These are phyloP conservation scores for Talaromyces piceae DNA, from an alignment of 2,329 filamentous ascomycete species.

Conservation along the genomic window DNA sequence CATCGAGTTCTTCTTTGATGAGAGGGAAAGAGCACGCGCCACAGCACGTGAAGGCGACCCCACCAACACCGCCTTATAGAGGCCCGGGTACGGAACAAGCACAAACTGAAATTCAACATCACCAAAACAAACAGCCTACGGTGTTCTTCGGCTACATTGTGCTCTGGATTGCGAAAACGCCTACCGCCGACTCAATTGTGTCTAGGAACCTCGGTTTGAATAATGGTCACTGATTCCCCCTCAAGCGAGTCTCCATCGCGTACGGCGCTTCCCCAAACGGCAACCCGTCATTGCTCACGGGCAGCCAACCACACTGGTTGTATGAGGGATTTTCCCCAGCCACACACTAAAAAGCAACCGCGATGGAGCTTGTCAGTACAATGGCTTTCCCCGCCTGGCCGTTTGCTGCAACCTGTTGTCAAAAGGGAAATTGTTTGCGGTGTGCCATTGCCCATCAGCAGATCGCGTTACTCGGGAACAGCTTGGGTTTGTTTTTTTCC, in stretches of 20 bases:
- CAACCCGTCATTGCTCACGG: too few species aligned
- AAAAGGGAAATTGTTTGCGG: neutral
- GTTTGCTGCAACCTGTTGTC: neutral
- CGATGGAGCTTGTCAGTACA: too few species aligned
- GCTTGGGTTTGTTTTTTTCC: neutral
- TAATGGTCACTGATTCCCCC: too few species aligned
- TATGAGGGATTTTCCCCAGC: slow-evolving; percentile 15
- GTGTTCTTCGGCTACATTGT: too few species aligned
- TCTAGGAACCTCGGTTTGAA: too few species aligned
- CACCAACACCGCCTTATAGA: slow-evolving; percentile 11
- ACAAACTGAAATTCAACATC: slow-evolving; percentile 11
- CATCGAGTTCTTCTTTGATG: neutral
- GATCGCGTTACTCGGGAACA: too few species aligned
- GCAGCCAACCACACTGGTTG: neutral
- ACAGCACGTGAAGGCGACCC: slow-evolving; percentile 1
- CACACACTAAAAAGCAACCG: slow-evolving; percentile 5
- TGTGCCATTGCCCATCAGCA: neutral
- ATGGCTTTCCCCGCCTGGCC: neutral
- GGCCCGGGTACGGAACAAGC: slow-evolving; percentile 8
- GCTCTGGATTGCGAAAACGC: too few species aligned
- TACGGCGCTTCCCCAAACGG: too few species aligned
- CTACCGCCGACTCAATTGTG: too few species aligned
- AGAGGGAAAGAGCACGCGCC: neutral
- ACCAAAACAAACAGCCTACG: neutral
- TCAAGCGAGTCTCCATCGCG: too few species aligned